A percentile compares a stretch with the other conserved stretches of the same genome.
Conservation (phyloP, 2,329 filamentous ascomycete genomes). For the Chrysoporthe puriensis region DNA sequence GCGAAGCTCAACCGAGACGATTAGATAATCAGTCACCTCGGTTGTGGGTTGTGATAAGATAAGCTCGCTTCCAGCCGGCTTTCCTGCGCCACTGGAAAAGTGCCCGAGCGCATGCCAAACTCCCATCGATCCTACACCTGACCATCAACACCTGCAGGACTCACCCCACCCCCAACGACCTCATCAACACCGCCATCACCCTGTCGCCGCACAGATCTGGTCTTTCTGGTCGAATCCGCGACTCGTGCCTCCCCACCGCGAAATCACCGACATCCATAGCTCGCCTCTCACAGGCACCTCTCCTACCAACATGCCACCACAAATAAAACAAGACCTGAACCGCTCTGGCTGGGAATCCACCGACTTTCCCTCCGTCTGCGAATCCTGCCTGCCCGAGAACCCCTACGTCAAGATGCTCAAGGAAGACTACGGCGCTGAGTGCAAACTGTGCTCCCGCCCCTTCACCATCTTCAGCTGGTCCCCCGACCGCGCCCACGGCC, state of each 20-base stretch:
- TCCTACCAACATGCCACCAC: constrained; percentile 70
- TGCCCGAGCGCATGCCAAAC: background rate
- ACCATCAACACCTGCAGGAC: background rate
- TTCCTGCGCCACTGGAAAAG: constrained; percentile 10
- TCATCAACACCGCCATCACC: background rate
- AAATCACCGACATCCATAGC: background rate
- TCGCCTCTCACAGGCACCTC: background rate
- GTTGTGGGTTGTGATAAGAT: constrained; percentile 4
- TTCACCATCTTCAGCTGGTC: constrained; percentile 98
- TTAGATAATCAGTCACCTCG: background rate
- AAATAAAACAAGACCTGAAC: constrained; percentile 96
- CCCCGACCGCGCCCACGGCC: constrained; percentile 81
- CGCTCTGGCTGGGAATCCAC: constrained; percentile 95
- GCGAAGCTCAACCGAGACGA: too few species aligned
- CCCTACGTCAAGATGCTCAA: constrained; percentile 99
- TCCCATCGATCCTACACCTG: background rate
- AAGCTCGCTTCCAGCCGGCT: constrained; percentile 6
- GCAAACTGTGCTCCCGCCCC: constrained; percentile 87
- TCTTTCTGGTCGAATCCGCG: too few species aligned
- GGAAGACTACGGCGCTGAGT: constrained; percentile 89
- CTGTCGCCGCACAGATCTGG: too few species aligned
- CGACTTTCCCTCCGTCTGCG: constrained; percentile 86
- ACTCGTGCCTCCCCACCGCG: background rate
- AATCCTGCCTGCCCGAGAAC: constrained; percentile 93
- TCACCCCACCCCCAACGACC: constrained; percentile 1